Percentiles rank a stretch among this genome's conserved stretches.
phyloP scores from a whole-genome alignment of 192 early-diverging fungal species.

The Rhizophlyctis rosea region DNA sequence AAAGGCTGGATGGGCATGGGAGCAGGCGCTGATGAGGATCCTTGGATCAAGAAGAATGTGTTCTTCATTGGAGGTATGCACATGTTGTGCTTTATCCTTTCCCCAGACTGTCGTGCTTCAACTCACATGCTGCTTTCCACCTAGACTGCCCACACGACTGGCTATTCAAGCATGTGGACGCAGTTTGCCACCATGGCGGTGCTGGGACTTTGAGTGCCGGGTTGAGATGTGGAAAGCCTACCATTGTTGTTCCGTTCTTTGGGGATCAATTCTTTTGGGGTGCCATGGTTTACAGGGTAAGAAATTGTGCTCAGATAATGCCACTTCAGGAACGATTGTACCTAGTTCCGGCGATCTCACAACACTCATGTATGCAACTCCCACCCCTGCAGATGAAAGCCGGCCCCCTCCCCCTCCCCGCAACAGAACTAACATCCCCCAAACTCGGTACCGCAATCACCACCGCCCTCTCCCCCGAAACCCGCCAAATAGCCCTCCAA shows the following conservation, averaged over 20 bases:
- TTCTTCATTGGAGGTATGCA: conserved; percentile 35
- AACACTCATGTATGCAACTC: no score
- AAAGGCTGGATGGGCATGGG: conserved; percentile 58
- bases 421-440: background rate
- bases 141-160: conserved; percentile 70
- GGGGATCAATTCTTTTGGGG: conserved; percentile 65
- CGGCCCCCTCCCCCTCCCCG: conserved; percentile 3
- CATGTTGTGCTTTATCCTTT: no score
- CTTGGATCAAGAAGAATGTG: background rate
- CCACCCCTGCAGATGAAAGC: conserved; percentile 7
- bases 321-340: no score
- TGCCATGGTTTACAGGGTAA: conserved; percentile 11
- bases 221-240: conserved; percentile 65
- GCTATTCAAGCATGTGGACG: conserved; percentile 64
- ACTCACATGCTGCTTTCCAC: no score
- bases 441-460: background rate
- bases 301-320: no score
- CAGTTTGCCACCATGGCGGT: conserved; percentile 78
- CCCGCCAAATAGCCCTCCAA: background rate
- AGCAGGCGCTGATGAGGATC: background rate
- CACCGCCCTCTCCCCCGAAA: conserved; percentile 1
- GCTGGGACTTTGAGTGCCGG: conserved; percentile 75
- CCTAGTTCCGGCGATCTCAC: no score
- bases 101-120: no score
- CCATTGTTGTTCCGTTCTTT: conserved; percentile 67